Conservation (phyloP, 2,329 filamentous ascomycete genomes). For the Exophiala alcalophila region DNA sequence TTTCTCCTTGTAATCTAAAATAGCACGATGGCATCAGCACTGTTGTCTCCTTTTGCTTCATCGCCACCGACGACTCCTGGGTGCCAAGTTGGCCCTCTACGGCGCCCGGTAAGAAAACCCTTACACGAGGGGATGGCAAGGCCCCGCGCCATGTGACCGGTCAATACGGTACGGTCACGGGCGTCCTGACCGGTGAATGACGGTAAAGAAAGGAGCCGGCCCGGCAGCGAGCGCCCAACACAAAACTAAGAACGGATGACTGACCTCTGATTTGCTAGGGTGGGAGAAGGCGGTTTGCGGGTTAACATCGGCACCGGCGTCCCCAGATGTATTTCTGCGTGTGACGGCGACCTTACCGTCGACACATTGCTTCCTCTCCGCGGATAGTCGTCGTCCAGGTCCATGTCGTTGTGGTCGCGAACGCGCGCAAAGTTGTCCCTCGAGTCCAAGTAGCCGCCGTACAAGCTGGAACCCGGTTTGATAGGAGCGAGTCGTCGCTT, state of each 20-base stretch:
- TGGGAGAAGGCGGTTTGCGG: slow-evolving; percentile 26
- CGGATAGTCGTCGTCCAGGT: slow-evolving; percentile 37
- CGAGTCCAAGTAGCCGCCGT: slow-evolving; percentile 42
- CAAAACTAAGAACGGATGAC: slow-evolving; percentile 16
- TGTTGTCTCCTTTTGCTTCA: slow-evolving; percentile 2
- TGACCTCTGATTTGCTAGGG: slow-evolving; percentile 28
- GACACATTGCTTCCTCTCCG: slow-evolving; percentile 35
- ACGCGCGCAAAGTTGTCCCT: slow-evolving; percentile 29
- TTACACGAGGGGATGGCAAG: no score
- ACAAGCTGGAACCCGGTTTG: slow-evolving; percentile 50
- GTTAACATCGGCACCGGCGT: slow-evolving; percentile 72
- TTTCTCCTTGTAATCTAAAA: slow-evolving; percentile 57
- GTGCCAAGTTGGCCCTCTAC: slow-evolving; percentile 20
- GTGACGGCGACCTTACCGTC: slow-evolving; percentile 29
- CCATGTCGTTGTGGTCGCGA: slow-evolving; percentile 38
- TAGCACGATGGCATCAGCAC: slow-evolving; percentile 18
- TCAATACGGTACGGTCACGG: no score
- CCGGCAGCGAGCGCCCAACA: no score
- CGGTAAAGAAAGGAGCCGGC: background rate
- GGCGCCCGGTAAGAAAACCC: no score
- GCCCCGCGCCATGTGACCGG: no score
- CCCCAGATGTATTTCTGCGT: slow-evolving; percentile 35
- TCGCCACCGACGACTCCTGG: slow-evolving; percentile 9
- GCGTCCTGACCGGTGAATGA: slow-evolving; percentile 1
- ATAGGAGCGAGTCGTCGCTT: slow-evolving; percentile 41